Evolutionary conservation across 345 rosid species (phyloP), one percentile per base, ranked within the genome.

Genomic region (Salix caprea): DNA sequence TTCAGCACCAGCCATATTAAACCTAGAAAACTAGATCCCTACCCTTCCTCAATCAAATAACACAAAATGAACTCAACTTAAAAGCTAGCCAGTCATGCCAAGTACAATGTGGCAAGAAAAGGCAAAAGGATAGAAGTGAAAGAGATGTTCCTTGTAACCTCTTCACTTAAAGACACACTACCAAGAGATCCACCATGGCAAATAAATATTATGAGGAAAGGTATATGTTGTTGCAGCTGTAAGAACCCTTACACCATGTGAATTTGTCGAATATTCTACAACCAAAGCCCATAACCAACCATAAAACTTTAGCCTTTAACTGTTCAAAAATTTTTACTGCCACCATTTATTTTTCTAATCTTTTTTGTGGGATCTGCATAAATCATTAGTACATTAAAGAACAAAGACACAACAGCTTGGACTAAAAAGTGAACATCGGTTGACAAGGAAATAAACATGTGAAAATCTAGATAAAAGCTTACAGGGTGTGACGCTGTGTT

Each of bases 141-240:
- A 37, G 70, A 37, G 70, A 37, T 68, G 66, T 64, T 30, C 69
- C 78, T 28, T 71, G 79, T 67, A 74, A 1, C 10, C 67, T 39
- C 24, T 56, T 71, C 52, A 68, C 69, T 71, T 44, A 65, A 73
- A 56, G 74, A 52, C 75, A 70, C 74, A 64, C 60, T 64, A 69
- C 24, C 26, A 77, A 80, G 68, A 77, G 69, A 80, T 37, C 73
- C 82, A 79, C 70, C 80, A 83, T 74, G 82, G 76, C 60, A 84
- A 84, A 66, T 80, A 79, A 79, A 87, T 70, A 81, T 81, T 74
- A 69, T 37, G 84, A 82, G 81, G 89, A 86, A 82, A 88, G 87
- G 89, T 74, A 85, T 84, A 74, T 26, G 87, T 68, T 52, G 26
- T 9, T 40, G 62, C 72, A 82, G 84, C 77, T 82, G 87, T 58